Percentiles rank a stretch among this genome's conserved stretches.
Evolutionary conservation across 495 filamentous ascomycete species (phyloP).

Genomic region (Cetradonia linearis): DNA sequence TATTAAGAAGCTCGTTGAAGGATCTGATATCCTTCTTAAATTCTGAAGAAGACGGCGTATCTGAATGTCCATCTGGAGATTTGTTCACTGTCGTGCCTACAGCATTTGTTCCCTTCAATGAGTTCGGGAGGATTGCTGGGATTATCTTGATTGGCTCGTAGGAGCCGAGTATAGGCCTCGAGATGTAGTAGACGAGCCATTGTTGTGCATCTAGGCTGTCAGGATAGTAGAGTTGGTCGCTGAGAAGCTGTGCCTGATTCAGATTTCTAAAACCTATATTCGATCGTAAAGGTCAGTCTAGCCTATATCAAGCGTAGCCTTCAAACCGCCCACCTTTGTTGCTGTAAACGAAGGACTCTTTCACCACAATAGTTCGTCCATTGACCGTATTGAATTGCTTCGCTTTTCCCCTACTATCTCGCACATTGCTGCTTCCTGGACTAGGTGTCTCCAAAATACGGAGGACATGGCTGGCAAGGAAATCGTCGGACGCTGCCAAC

Average conservation of each 20-base stretch:
- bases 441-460: slow-evolving; percentile 58
- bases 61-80: slow-evolving; percentile 26
- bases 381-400: slow-evolving; percentile 89
- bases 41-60: slow-evolving; percentile 32
- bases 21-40: slow-evolving; percentile 82
- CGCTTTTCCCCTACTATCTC: slow-evolving; percentile 85
- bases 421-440: slow-evolving; percentile 50
- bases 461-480: slow-evolving; percentile 92
- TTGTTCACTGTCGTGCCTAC: slow-evolving; percentile 30
- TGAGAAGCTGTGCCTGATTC: slow-evolving; percentile 79
- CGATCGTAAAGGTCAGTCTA: slow-evolving; percentile 5
- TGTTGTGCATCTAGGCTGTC: slow-evolving; percentile 70
- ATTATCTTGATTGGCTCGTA: slow-evolving; percentile 63
- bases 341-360: slow-evolving; percentile 85
- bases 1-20: slow-evolving; percentile 81
- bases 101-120: slow-evolving; percentile 27
- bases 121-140: slow-evolving; percentile 47
- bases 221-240: slow-evolving; percentile 79
- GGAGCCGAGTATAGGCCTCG: slow-evolving; percentile 75
- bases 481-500: slow-evolving; percentile 80
- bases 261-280: slow-evolving; percentile 76
- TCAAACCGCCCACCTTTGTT: slow-evolving; percentile 68
- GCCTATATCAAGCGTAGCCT: neutral
- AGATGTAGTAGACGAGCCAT: slow-evolving; percentile 98
- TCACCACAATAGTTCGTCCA: slow-evolving; percentile 85